Conservation (phyloP, 345 rosid species). For the Eucalyptus curtisii region DNA sequence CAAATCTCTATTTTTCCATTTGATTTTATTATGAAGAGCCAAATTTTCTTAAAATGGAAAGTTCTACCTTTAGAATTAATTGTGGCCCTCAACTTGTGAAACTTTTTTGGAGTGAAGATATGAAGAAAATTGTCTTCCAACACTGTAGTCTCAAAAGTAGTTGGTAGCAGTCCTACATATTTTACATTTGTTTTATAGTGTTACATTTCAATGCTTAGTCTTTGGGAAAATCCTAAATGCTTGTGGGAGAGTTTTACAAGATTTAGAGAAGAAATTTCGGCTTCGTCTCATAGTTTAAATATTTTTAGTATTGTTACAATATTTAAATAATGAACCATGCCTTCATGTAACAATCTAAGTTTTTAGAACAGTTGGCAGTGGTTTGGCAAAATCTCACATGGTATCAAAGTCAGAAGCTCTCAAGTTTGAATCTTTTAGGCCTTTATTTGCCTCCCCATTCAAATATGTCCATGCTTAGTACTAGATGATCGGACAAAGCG, state of each 20-base stretch:
- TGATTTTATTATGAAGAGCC: neutral
- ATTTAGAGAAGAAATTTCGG: neutral
- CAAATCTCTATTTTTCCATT: neutral
- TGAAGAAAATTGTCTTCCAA: neutral
- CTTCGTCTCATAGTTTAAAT: neutral
- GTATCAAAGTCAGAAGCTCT: no score
- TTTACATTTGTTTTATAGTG: neutral
- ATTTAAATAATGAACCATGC: no score
- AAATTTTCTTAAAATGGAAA: neutral
- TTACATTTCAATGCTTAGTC: neutral
- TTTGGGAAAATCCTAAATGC: neutral
- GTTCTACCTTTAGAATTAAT: neutral
- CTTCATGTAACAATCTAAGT: no score
- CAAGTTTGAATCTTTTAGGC: no score
- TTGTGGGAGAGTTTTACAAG: neutral
- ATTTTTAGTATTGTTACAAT: neutral
- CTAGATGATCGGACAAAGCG: no score
- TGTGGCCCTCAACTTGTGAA: neutral
- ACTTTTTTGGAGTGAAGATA: neutral
- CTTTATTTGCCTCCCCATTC: no score
- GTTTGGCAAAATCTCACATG: no score
- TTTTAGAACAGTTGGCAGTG: no score
- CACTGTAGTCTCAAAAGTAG: neutral
- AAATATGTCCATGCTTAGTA: no score
- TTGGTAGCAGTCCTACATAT: neutral